A percentile compares a stretch with the other conserved stretches of the same genome.
Evolutionary conservation across 495 filamentous ascomycete genomes (phyloP).

Genomic region (Neurospora sp.): DNA sequence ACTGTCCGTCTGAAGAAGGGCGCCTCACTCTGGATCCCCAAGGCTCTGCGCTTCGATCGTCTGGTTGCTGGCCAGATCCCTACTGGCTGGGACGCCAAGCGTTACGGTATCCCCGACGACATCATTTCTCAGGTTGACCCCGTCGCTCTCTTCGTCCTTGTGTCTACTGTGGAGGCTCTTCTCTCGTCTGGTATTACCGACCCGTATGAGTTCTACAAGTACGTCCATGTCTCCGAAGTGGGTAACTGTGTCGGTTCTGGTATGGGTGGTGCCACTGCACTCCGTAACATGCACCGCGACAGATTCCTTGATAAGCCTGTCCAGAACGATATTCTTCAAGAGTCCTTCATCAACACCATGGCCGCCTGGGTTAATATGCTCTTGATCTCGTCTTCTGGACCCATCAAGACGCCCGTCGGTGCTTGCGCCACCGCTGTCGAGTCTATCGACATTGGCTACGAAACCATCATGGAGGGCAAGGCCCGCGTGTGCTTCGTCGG

Average conservation of each 20-base stretch:
- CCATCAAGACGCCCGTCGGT: constrained; percentile 97
- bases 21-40: constrained; percentile 86
- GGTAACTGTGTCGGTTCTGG: constrained; percentile 98
- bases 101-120: constrained; percentile 92
- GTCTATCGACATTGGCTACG: constrained; percentile 93
- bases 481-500: constrained; percentile 94
- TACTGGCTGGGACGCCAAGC: constrained; percentile 91
- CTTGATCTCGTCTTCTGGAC: constrained; percentile 88
- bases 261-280: constrained; percentile 85
- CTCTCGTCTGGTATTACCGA: constrained; percentile 95
- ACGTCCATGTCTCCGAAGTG: constrained; percentile 95
- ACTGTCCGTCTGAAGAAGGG: constrained; percentile 91
- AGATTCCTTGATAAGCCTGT: constrained; percentile 94
- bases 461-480: constrained; percentile 96
- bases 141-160: constrained; percentile 87
- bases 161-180: constrained; percentile 84
- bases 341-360: constrained; percentile 99
- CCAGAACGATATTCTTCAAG: constrained; percentile 97
- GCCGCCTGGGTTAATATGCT: constrained; percentile 99
- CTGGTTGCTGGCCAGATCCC: constrained; percentile 95
- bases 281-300: constrained; percentile 97
- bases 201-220: constrained; percentile 99
- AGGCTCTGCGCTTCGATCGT: constrained; percentile 93
- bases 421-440: constrained; percentile 97
- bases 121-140: constrained; percentile 97